Conservation (phyloP, 306 rosid species). For the Styphnolobium japonicum region DNA sequence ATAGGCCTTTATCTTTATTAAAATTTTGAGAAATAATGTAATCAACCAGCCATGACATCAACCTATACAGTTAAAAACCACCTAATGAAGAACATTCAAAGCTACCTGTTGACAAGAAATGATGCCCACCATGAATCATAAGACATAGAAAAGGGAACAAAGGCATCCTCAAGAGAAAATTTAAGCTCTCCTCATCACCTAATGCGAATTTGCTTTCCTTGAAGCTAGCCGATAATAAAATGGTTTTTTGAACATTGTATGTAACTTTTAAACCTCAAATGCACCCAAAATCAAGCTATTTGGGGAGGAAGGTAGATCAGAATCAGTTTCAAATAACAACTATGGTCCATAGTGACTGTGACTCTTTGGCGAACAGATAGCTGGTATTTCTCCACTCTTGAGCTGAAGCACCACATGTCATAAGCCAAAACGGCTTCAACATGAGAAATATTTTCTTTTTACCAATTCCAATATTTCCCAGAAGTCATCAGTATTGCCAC, state of each 20-base stretch:
- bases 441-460: neutral
- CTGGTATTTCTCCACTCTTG: constrained; percentile 6
- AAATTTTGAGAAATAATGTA: neutral
- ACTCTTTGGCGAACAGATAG: neutral
- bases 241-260: neutral
- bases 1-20: neutral
- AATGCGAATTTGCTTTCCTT: neutral
- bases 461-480: neutral
- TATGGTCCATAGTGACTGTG: neutral
- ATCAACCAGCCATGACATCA: neutral
- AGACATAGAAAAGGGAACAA: neutral
- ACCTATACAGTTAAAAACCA: neutral
- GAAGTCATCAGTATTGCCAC: neutral
- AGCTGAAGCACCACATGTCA: neutral
- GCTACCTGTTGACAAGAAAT: neutral
- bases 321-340: neutral
- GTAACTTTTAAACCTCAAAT: neutral
- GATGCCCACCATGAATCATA: neutral
- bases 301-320: neutral
- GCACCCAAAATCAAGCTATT: neutral
- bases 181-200: neutral
- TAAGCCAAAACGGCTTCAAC: neutral
- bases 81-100: neutral
- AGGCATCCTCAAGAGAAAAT: neutral
- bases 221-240: neutral